Evolutionary conservation across 1,284 basidiomycete genomes (phyloP).

Genomic region (Phlebopus sp.): DNA sequence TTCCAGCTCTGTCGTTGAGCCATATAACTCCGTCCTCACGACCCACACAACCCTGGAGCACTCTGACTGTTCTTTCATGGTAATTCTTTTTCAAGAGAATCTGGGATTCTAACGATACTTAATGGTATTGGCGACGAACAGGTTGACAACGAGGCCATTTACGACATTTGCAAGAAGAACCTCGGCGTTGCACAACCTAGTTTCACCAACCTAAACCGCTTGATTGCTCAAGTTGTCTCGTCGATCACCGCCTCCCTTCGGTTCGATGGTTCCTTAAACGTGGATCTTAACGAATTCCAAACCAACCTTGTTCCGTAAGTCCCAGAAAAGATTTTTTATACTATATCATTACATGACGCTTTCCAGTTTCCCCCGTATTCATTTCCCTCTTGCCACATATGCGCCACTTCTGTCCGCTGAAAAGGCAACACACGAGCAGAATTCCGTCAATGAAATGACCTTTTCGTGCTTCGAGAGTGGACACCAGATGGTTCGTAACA

Average conservation of each 20-base stretch:
- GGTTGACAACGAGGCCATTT: conserved; percentile 98
- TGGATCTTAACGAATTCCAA: conserved; percentile 98
- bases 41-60: conserved; percentile 99
- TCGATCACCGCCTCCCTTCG: conserved; percentile 96
- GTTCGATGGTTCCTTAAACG: conserved; percentile 97
- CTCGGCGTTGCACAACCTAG: conserved; percentile 85
- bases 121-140: conserved; percentile 34
- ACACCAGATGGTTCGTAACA: conserved; percentile 83
- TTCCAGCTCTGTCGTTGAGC: conserved; percentile 97
- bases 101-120: conserved; percentile 4
- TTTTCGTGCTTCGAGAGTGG: conserved; percentile 97
- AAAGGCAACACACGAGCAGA: conserved; percentile 93
- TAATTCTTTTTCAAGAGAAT: conserved; percentile 22
- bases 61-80: conserved; percentile 99
- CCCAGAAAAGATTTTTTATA: not conserved
- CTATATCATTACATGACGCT: conserved; percentile 6
- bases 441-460: conserved; percentile 98
- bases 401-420: conserved; percentile 91
- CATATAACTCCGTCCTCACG: conserved; percentile 98
- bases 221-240: conserved; percentile 98
- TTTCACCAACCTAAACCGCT: conserved; percentile 93
- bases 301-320: conserved; percentile 94
- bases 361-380: conserved; percentile 89
- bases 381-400: conserved; percentile 97
- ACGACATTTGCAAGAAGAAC: conserved; percentile 98